Percentiles rank a stretch among this genome's conserved stretches.
Conservation (phyloP, 257 asterid species). For the Phtheirospermum japonicum region DNA sequence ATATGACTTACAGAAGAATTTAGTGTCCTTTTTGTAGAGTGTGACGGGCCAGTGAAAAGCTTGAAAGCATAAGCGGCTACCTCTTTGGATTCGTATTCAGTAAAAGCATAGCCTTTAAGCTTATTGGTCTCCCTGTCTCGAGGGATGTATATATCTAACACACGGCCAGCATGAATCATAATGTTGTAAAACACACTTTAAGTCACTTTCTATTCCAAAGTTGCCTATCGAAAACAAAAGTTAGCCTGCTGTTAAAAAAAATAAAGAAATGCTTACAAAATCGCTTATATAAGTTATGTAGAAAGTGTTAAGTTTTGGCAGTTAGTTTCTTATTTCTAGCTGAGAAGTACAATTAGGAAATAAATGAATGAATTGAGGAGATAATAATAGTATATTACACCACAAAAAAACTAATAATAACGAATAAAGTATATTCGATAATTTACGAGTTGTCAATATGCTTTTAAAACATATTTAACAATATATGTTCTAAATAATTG, state of each 20-base stretch:
- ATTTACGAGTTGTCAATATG: not conserved
- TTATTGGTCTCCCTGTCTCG: slow-evolving; percentile 81
- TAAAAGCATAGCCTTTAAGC: slow-evolving; percentile 89
- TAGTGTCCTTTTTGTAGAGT: slow-evolving; percentile 65
- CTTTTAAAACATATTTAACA: no score
- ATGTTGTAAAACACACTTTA: slow-evolving; percentile 92
- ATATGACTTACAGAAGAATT: slow-evolving; percentile 61
- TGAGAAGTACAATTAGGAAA: not conserved
- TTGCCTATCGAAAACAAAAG: slow-evolving; percentile 47
- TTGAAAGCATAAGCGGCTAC: slow-evolving; percentile 86
- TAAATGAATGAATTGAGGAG: not conserved
- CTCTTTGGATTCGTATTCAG: slow-evolving; percentile 84
- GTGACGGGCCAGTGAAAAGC: slow-evolving; percentile 90
- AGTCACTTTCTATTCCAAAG: slow-evolving; percentile 76
- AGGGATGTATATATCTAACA: slow-evolving; percentile 75
- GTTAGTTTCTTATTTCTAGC: not conserved
- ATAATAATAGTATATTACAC: no score
- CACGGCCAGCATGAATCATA: slow-evolving; percentile 90
- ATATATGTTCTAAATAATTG: no score
- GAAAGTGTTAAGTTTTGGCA: not conserved
- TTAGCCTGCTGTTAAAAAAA: not conserved
- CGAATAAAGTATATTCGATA: not conserved
- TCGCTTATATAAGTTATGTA: not conserved
- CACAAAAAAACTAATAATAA: no score
- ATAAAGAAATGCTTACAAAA: not conserved